Evolutionary conservation across 306 rosid species (phyloP).

Genomic region (Sesbania bispinosa): DNA sequence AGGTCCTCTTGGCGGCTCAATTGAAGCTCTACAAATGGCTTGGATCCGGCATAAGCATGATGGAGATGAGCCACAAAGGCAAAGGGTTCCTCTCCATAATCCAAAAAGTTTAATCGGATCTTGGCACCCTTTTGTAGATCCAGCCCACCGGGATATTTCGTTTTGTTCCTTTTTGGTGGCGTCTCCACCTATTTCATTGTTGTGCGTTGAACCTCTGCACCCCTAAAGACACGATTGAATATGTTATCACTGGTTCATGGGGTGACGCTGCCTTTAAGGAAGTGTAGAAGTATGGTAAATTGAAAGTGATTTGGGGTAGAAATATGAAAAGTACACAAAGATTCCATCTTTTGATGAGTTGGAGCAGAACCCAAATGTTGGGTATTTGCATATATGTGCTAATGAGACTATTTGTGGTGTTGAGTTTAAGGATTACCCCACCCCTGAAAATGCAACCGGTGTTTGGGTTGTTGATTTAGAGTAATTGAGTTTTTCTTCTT

Average conservation of each 20-base stretch:
- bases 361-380: constrained; percentile 57
- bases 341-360: constrained; percentile 58
- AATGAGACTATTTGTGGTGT: constrained; percentile 96
- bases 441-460: constrained; percentile 40
- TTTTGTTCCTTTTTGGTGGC: constrained; percentile 89
- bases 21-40: constrained; percentile 90
- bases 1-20: constrained; percentile 67
- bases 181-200: constrained; percentile 95
- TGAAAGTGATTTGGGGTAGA: constrained; percentile 86
- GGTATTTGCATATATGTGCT: constrained; percentile 74
- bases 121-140: constrained; percentile 64
- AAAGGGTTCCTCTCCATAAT: constrained; percentile 82
- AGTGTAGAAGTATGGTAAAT: constrained; percentile 66
- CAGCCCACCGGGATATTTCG: constrained; percentile 63
- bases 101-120: constrained; percentile 84
- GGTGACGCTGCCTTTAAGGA: constrained; percentile 89
- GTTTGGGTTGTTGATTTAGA: constrained; percentile 70
- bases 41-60: constrained; percentile 94
- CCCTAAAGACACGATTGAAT: constrained; percentile 52
- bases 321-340: constrained; percentile 77
- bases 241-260: constrained; percentile 87
- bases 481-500: too few relatives aligned
- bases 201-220: constrained; percentile 59
- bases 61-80: constrained; percentile 98
- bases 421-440: constrained; percentile 81